Conservation (phyloP, 2,329 filamentous ascomycete genomes). For the Didymella exigua region DNA sequence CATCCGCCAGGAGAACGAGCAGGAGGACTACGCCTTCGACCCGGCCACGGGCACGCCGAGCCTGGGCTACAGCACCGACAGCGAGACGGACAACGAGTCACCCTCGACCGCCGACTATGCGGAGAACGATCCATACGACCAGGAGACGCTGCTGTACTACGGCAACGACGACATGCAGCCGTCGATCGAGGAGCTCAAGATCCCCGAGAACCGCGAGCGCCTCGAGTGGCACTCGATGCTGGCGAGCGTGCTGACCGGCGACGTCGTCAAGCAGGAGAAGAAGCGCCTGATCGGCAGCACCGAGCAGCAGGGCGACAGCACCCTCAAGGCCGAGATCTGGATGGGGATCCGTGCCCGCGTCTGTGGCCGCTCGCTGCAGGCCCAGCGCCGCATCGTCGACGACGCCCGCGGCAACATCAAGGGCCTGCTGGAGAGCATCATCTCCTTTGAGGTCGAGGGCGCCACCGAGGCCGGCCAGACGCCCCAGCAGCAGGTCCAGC, state of each 20-base stretch:
- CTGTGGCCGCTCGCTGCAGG: conserved; percentile 80
- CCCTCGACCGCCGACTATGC: conserved; percentile 82
- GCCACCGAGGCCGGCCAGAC: conserved; percentile 90
- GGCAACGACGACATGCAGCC: conserved; percentile 88
- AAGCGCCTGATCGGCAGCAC: conserved; percentile 85
- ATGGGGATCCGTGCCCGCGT: conserved; percentile 82
- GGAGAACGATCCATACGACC: conserved; percentile 83
- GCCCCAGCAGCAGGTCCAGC: conserved; percentile 84
- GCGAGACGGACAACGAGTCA: conserved; percentile 88
- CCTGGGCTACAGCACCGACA: conserved; percentile 71
- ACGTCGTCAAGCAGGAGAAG: conserved; percentile 98
- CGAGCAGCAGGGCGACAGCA: conserved; percentile 74
- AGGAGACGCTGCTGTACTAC: conserved; percentile 91
- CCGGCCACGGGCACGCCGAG: conserved; percentile 71
- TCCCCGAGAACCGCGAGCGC: conserved; percentile 84
- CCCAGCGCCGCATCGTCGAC: conserved; percentile 87
- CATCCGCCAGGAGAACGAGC: conserved; percentile 75
- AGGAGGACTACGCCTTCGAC: conserved; percentile 70
- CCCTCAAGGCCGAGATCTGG: conserved; percentile 77
- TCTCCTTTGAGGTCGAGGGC: conserved; percentile 91
- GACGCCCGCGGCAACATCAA: conserved; percentile 78
- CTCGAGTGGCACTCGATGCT: conserved; percentile 99
- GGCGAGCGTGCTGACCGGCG: conserved; percentile 90
- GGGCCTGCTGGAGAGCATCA: conserved; percentile 81
- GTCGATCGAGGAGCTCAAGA: conserved; percentile 85